These are phyloP conservation scores for Ophiobolus disseminans DNA, from an alignment of 2,329 filamentous ascomycete species.

Conservation along the genomic window DNA sequence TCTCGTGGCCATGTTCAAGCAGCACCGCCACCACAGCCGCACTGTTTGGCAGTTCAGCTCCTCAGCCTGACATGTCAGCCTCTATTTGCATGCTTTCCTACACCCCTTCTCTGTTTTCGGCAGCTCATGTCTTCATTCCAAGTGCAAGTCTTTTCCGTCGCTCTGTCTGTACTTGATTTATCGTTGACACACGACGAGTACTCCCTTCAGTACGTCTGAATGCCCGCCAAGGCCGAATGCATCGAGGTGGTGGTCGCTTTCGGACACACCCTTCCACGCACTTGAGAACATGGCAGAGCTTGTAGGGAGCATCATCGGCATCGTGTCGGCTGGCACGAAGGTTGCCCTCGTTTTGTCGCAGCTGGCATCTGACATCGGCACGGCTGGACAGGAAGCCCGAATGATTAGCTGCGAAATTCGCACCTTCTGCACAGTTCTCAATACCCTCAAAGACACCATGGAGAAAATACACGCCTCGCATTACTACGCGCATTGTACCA, in stretches of 20 bases:
- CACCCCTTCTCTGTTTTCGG: not conserved
- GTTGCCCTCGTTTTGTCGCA: constrained; percentile 29
- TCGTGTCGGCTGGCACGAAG: constrained; percentile 31
- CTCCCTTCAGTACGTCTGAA: too few species aligned
- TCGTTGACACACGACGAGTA: too few species aligned
- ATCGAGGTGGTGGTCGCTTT: constrained; percentile 1
- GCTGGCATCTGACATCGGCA: constrained; percentile 26
- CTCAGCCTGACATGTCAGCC: too few species aligned
- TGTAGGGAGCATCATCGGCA: constrained; percentile 31
- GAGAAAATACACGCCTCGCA: constrained; percentile 20
- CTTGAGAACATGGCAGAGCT: constrained; percentile 22
- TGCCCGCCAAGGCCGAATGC: not conserved
- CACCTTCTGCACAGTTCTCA: constrained; percentile 25
- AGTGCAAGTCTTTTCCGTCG: too few species aligned
- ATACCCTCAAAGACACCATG: constrained; percentile 21
- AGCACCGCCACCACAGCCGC: too few species aligned
- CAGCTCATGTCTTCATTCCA: not conserved
- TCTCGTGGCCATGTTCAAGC: too few species aligned
- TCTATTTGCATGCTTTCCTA: not conserved
- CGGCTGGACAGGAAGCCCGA: constrained; percentile 28
- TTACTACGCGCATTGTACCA: constrained; percentile 24
- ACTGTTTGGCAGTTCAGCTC: too few species aligned
- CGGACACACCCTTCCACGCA: not conserved
- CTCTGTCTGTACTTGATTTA: too few species aligned
- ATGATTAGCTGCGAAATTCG: constrained; percentile 30